These are phyloP conservation scores for Entelexis sorbosivorans DNA, from an alignment of 1,139 yeast genomes.

Conservation along the genomic window DNA sequence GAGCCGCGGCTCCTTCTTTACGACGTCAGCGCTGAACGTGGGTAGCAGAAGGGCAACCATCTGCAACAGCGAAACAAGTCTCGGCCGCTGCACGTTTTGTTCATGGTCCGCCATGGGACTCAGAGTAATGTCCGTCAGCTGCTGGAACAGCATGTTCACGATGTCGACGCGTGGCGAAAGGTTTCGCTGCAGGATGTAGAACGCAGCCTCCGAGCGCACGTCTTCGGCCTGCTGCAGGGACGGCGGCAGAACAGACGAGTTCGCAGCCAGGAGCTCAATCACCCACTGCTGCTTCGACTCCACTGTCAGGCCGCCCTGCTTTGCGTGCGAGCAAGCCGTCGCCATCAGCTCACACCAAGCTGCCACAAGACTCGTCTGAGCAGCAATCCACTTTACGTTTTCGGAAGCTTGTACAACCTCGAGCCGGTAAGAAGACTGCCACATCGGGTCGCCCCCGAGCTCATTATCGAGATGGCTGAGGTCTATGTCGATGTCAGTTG, in stretches of 20 bases:
- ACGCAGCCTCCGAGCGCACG: slow-evolving; percentile 18
- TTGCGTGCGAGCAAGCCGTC: not conserved
- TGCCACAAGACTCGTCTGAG: slow-evolving; percentile 8
- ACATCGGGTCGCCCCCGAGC: slow-evolving; percentile 10
- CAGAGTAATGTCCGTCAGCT: slow-evolving; percentile 13
- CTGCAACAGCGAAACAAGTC: slow-evolving; percentile 8
- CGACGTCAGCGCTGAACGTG: slow-evolving; percentile 14
- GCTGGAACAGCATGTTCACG: slow-evolving; percentile 9
- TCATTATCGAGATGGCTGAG: slow-evolving; percentile 8
- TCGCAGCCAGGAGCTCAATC: slow-evolving; percentile 8
- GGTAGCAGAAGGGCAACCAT: slow-evolving; percentile 25
- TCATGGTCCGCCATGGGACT: slow-evolving; percentile 6
- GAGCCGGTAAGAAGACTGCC: slow-evolving; percentile 10
- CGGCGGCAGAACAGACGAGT: slow-evolving; percentile 7
- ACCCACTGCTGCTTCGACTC: slow-evolving; percentile 10
- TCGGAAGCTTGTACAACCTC: slow-evolving; percentile 13
- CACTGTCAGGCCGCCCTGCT: not conserved
- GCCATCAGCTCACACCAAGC: slow-evolving; percentile 14
- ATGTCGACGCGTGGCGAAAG: slow-evolving; percentile 9
- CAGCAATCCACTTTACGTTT: slow-evolving; percentile 1
- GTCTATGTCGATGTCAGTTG: slow-evolving; percentile 3
- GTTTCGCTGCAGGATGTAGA: slow-evolving; percentile 14
- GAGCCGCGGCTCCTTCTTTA: not conserved
- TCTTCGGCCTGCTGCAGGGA: slow-evolving; percentile 10
- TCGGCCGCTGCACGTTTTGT: not conserved